phyloP scores from a whole-genome alignment of 371 early-diverging fungal genomes.

The Umbelopsis sp. region DNA sequence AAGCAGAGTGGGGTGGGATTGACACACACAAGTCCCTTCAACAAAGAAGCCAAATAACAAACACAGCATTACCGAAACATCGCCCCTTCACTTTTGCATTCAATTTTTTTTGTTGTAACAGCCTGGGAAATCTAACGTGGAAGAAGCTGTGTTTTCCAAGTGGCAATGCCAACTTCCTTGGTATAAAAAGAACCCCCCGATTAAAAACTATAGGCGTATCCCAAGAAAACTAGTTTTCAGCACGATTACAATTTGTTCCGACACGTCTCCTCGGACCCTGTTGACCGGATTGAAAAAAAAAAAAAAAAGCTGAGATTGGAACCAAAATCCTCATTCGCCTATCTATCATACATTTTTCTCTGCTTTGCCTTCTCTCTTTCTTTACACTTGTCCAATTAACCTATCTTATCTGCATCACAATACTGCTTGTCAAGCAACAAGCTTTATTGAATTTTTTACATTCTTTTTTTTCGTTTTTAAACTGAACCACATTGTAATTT shows the following conservation, averaged over 20 bases:
- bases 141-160: neutral
- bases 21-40: no score
- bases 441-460: neutral
- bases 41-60: no score
- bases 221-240: constrained; percentile 13
- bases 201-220: neutral
- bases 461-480: neutral
- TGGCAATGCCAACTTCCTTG: neutral
- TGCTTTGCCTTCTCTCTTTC: neutral
- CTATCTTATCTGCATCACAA: neutral
- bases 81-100: no score
- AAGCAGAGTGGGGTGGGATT: no score
- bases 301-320: constrained; percentile 15
- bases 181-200: neutral
- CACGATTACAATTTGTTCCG: constrained; percentile 19
- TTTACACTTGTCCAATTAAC: neutral
- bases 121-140: neutral
- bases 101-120: neutral
- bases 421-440: neutral
- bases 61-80: no score
- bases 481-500: neutral
- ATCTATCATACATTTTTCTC: neutral
- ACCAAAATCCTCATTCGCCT: neutral
- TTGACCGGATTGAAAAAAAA: neutral
- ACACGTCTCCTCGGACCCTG: constrained; percentile 17